Evolutionary conservation across 2,329 filamentous ascomycete species (phyloP).

Genomic region (Fusarium secorum): DNA sequence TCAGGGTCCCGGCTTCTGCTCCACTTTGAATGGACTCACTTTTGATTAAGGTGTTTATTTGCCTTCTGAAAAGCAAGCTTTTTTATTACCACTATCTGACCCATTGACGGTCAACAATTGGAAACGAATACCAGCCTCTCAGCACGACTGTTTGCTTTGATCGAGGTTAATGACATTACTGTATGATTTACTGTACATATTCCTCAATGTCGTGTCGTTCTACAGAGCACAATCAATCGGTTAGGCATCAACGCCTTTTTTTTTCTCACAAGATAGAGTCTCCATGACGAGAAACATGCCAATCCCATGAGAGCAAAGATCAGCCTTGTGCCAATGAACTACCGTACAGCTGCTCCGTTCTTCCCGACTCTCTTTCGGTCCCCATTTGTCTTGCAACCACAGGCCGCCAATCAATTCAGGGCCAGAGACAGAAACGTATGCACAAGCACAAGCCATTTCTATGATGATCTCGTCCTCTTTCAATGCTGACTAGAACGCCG

Average conservation of each 20-base stretch:
- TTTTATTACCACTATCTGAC: conserved; percentile 1
- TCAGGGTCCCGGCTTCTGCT: conserved; percentile 16
- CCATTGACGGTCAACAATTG: neutral
- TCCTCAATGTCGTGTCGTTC: neutral
- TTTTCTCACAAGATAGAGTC: neutral
- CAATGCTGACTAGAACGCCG: conserved; percentile 5
- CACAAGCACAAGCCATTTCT: conserved; percentile 12
- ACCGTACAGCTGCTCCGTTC: neutral
- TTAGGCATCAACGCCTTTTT: conserved; percentile 9
- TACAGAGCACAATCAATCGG: neutral
- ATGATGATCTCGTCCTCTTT: conserved; percentile 11
- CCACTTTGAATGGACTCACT: conserved; percentile 32
- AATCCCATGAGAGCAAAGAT: conserved; percentile 17
- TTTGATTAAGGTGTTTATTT: conserved; percentile 33
- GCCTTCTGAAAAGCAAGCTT: conserved; percentile 18
- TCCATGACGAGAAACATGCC: conserved; percentile 1
- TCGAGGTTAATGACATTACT: neutral
- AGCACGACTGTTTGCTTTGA: neutral
- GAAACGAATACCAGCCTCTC: neutral
- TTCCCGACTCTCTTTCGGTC: conserved; percentile 10
- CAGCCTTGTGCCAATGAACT: conserved; percentile 8
- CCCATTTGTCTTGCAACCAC: conserved; percentile 2
- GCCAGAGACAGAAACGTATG: neutral
- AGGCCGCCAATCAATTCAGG: conserved; percentile 3
- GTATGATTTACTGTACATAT: neutral